Percentiles rank a stretch among this genome's conserved stretches.
phyloP scores from a whole-genome alignment of 345 rosid genomes.

The Orychophragmus violaceus region DNA sequence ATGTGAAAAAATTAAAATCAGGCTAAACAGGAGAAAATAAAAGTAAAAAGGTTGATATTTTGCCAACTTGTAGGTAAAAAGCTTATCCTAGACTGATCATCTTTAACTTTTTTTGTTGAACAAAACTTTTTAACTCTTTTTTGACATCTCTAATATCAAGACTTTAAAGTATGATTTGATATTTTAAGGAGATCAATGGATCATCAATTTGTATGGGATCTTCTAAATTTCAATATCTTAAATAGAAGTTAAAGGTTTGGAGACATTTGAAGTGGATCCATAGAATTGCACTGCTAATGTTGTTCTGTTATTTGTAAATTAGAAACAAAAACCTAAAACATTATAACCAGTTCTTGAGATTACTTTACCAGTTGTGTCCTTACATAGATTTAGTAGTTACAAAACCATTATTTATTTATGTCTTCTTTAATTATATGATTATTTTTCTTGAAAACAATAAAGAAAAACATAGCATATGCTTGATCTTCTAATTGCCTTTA shows the following conservation, averaged over 20 bases:
- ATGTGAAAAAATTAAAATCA: background rate
- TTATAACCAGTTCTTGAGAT: background rate
- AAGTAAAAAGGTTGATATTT: background rate
- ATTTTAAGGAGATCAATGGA: background rate
- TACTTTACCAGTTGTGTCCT: background rate
- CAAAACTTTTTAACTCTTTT: background rate
- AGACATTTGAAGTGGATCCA: background rate
- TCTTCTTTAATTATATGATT: constrained; percentile 1
- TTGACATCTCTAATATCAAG: background rate
- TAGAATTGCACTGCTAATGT: background rate
- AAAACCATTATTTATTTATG: background rate
- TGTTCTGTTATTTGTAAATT: background rate
- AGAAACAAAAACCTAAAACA: constrained; percentile 1
- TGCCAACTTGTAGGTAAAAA: constrained; percentile 22
- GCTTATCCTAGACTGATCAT: background rate
- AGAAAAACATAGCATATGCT: constrained; percentile 18
- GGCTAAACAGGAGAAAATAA: background rate
- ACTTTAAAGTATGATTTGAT: background rate
- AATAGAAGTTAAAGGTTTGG: background rate
- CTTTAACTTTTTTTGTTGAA: background rate
- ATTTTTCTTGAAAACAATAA: background rate
- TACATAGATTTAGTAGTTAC: background rate
- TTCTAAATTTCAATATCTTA: background rate
- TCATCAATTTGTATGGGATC: background rate
- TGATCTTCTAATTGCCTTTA: constrained; percentile 12